A percentile compares a stretch with the other conserved stretches of the same genome.
These are phyloP conservation scores for Xerocomellus amylosporus DNA, from an alignment of 768 basidiomycete genomes.

Conservation along the genomic window DNA sequence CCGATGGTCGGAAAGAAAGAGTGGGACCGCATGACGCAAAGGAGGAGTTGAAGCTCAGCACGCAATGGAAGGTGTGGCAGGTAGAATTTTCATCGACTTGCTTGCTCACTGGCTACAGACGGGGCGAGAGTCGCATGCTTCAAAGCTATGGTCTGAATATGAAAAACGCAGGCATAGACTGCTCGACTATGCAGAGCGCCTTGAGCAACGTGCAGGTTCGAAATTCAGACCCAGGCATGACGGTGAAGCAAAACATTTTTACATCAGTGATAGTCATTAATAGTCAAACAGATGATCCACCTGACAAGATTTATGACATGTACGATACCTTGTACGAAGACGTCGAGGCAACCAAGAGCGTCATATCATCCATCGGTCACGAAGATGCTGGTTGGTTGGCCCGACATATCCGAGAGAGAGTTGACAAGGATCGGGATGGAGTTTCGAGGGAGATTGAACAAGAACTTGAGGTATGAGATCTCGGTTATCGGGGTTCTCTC, in stretches of 20 bases:
- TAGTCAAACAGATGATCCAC: constrained; percentile 23
- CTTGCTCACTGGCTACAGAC: constrained; percentile 38
- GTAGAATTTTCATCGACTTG: background rate
- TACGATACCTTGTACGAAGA: constrained; percentile 64
- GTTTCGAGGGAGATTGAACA: constrained; percentile 61
- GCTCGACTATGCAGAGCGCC: constrained; percentile 60
- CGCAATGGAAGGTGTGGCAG: constrained; percentile 66
- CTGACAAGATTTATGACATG: constrained; percentile 51
- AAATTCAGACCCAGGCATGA: constrained; percentile 42
- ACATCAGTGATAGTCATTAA: background rate
- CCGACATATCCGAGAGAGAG: constrained; percentile 46
- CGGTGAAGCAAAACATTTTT: constrained; percentile 29
- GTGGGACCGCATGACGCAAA: constrained; percentile 64
- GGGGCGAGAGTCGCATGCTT: constrained; percentile 55
- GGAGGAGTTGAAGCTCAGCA: constrained; percentile 61
- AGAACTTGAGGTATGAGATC: constrained; percentile 64
- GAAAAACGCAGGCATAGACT: constrained; percentile 54
- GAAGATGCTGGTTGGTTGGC: constrained; percentile 65
- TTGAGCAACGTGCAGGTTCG: constrained; percentile 56
- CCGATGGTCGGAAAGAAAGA: constrained; percentile 46
- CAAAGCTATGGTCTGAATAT: constrained; percentile 53
- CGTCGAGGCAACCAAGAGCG: constrained; percentile 39
- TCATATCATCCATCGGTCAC: constrained; percentile 41
- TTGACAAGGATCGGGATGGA: constrained; percentile 48
- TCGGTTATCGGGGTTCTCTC: background rate